Conservation (phyloP, 306 rosid genomes). For the Fragaria nilgerrensis region DNA sequence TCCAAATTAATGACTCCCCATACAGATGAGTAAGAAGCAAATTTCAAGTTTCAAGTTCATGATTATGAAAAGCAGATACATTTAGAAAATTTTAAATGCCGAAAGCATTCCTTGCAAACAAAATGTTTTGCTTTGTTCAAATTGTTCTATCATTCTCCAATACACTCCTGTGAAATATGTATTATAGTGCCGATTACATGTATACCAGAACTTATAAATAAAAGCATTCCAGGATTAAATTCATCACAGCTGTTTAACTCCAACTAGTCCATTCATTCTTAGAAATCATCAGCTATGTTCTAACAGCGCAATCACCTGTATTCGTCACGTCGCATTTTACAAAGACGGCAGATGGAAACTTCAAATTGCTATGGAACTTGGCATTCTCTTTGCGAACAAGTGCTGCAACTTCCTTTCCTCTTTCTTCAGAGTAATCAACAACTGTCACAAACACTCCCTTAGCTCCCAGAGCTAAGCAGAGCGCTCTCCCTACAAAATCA, state of each 20-base stretch:
- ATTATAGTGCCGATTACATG: neutral
- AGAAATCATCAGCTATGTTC: neutral
- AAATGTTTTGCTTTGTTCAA: neutral
- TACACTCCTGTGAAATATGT: neutral
- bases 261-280: neutral
- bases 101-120: neutral
- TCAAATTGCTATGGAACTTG: conserved; percentile 60
- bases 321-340: conserved; percentile 72
- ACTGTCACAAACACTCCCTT: conserved; percentile 87
- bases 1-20: neutral
- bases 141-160: neutral
- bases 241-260: neutral
- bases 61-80: neutral
- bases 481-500: conserved; percentile 62
- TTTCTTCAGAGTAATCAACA: conserved; percentile 77
- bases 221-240: neutral
- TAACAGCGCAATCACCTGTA: conserved; percentile 47
- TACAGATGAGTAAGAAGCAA: neutral
- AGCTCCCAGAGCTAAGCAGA: conserved; percentile 75
- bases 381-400: conserved; percentile 50
- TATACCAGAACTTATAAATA: neutral
- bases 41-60: neutral
- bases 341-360: conserved; percentile 56
- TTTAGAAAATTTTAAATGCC: neutral
- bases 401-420: conserved; percentile 57